Evolutionary conservation across 192 early-diverging fungal genomes (phyloP), one percentile per base, ranked within the genome.

Genomic region (Dissophora globulifera): DNA sequence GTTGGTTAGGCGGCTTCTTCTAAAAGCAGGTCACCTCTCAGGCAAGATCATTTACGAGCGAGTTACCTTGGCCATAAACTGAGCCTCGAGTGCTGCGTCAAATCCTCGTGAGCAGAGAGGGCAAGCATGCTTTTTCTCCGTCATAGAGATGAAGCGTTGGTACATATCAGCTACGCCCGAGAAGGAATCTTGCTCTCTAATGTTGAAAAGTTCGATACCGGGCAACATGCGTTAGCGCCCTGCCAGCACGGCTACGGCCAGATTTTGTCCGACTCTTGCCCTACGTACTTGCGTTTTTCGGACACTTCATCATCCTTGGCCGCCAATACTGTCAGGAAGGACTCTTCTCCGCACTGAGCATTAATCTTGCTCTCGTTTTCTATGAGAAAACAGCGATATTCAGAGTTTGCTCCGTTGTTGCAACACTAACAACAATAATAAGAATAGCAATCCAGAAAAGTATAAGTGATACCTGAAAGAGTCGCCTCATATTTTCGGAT

Each of bases 61-160:
- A 6, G 6, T 13, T 63, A 75, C 79, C 81, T 65, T 78, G 47
- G 60, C 62, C 10, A 16, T 81, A 15, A 70, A 85, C 69, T 43
- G 50, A 17, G 79, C 46, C 45, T 89, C 93, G 9, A 79, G 56
- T 13, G 84, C 72, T 35, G 57, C 61, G n/a, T 74, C 76, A 79
- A 96, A 97, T 0, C 79, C 80, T n/a, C 93, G 88, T 16, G 78
- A 78, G 71, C 96, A 98, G 7, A 98, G 82, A 11, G 95, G 93
- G 54, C 96, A 98, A 25, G 83, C 72, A 32, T 91, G 85, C 38
- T 80, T 82, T 15, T 74, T 78, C 51, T 93, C 69, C n/a, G 87
- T 84, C 62, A 89, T 84, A 15, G 69, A 61, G n/a, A 92, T 70
- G 48, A 89, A 95, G 4, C 88, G 82, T 19, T 38, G 62, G 62